Base-by-base conservation (phyloP, 805 yeast genomes). In the Peterozyma xylosa region DNA sequence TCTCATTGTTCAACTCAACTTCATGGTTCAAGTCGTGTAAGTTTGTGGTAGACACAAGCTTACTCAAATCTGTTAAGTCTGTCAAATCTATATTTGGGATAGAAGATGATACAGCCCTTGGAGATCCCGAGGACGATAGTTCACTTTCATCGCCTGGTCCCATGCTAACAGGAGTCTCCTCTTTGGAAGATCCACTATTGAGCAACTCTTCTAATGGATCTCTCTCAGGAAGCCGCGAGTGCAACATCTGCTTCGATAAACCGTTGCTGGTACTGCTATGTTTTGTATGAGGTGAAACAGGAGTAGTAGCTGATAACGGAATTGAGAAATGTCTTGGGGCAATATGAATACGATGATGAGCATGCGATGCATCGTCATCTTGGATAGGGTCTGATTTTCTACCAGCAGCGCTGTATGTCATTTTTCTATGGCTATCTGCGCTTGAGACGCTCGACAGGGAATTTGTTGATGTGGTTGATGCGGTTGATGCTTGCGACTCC, bases 21-120 rank as follows among this genome's bases (percentile, higher is more conserved):
- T 38, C 17, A 10, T 36, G n/a, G 1, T 29, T 35, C 30, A 44
- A 41, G 2, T 32, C 39, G 30, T 40, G 35, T 11, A 44, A 40
- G 14, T 45, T 45, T 10, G 30, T 39, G 5, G 47, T 27, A 3
- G 44, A 41, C 9, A 45, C 47, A 39, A 45, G 35, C 17, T 45
- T 43, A 16, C 37, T 37, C 30, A 45, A 17, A 41, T 45, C 47
- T 3, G 44, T 37, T 9, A 45, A 38, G 35, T 41, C 43, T 11
- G 38, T 9, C n/a, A 41, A 35, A 14, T 41, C 39, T 11, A 45
- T 45, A 10, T 17, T 16, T 9, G 42, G 44, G 11, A 45, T 37
- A 9, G 21, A 13, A 5, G 13, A 13, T 32, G 34, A 32, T 5
- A 21, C 27, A 21, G 27, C 27, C 27, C 27, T 21, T 5, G 34